Base-by-base conservation (phyloP, 139 green algal genomes). In the Micractinium conductrix region DNA sequence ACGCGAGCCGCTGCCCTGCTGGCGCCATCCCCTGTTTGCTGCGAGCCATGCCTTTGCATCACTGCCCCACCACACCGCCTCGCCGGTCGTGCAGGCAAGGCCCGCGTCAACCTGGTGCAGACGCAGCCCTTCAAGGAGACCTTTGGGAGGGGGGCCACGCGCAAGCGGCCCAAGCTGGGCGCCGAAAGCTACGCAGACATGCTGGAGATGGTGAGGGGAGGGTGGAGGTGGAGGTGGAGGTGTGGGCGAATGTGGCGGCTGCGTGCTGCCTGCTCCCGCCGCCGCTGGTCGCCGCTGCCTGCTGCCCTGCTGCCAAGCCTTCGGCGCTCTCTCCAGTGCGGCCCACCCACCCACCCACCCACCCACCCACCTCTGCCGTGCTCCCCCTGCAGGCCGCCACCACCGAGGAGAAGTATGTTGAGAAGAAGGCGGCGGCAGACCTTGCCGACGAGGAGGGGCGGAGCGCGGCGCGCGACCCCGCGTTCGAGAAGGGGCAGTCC, bases 401-500 rank as follows among this genome's bases (percentile, higher is more conserved):
- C n/a, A 72, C 44, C 4, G 58, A 55, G 40, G 72, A 79, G 28
- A 14, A 19, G 42, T 85, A 70, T 48, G 55, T 22, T 0, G 82
- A 80, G n/a, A 79, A 88, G 50, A 53, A 80, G 63, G 73, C 55
- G 22, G 84, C 74, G 28, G 71, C 69, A 17, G 43, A 67, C 60
- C 8, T 70, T 35, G 62, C 43, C 0, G 90, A 88, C 35, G 71
- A 84, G n/a, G 83, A 87, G 17, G 70, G 44, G 30, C 83, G 83
- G 19, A 63, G 55, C 50, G 89, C 76, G 62, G 80, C 74, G 50
- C 83, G 89, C 22, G 91, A 93, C 33, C 78, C 86, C n/a, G 84
- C 97, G 37, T 98, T 98, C 85, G 90, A 96, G 26, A 99, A 99
- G 89, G 97, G 97, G 19, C 97, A 99, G 92, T 97, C 91, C 2